Evolutionary conservation across 2,329 filamentous ascomycete genomes (phyloP), one percentile per base, ranked within the genome.

Genomic region (Raffaelea ambrosiae): DNA sequence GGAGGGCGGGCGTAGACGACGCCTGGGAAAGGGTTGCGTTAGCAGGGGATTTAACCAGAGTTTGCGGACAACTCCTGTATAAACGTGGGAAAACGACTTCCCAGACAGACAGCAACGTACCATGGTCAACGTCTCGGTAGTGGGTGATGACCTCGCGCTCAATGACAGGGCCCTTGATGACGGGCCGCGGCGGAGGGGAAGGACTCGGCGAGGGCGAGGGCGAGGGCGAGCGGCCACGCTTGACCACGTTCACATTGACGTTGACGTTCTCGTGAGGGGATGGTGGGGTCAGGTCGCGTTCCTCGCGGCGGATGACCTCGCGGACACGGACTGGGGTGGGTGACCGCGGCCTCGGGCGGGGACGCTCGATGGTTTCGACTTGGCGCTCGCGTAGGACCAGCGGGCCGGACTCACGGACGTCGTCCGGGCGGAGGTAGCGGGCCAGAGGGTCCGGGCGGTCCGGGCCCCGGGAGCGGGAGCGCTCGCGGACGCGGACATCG

Each of bases 101-200:
- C 9, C 9, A 16, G 31, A n/a, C n/a, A n/a, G n/a, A n/a, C n/a
- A n/a, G n/a, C n/a, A 43, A 64, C 80, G 61, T 71, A 88, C 86
- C 89, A 66, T 95, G 88, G 60, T 95, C 86, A 57, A 94, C 84
- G 60, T 91, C 86, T 49, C 83, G 78, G 62, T 93, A 91, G 66
- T 93, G 87, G 0, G 88, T 94, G 55, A 94, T 90, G 50, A 95
- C 82, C 61, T 95, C 87, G 59, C 91, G 81, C 65, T 91, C 86
- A 56, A 95, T 88, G 1, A 84, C 85, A 31, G 88, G 88, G 19
- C 83, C 82, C 39, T 81, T 77, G 57, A 93, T 83, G 40, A 85
- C 74, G 53, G 76, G 75, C 26, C 79, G 77, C 19, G 42, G 35
- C 10, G 22, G 23, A 4, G 42, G 26, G 7, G 42, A n/a, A 8